Evolutionary conservation across 192 early-diverging fungal genomes (phyloP).

Genomic region (Coemansia umbellata): DNA sequence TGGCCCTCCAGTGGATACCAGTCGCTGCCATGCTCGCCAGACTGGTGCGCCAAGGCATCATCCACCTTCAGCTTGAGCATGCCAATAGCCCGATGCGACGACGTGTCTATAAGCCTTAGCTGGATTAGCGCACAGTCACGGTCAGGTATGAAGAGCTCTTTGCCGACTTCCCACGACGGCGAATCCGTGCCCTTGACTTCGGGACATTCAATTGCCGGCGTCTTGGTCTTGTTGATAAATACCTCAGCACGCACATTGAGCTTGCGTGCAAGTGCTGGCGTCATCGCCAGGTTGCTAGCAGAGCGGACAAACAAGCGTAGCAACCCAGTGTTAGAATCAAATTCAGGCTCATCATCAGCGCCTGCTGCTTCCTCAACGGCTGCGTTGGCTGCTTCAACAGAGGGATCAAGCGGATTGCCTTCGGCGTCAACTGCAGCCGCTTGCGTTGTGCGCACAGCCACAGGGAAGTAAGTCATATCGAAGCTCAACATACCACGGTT

Average conservation of each 20-base stretch:
- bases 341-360: conserved; percentile 42
- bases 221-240: conserved; percentile 56
- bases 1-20: conserved; percentile 62
- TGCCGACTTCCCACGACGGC: conserved; percentile 74
- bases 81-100: conserved; percentile 27
- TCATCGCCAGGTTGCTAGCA: conserved; percentile 60
- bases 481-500: conserved; percentile 46
- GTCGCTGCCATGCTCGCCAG: conserved; percentile 51
- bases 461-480: conserved; percentile 45
- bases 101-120: conserved; percentile 59
- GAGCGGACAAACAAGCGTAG: conserved; percentile 64
- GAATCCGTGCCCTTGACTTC: conserved; percentile 68
- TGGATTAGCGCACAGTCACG: conserved; percentile 55
- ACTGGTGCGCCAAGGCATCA: conserved; percentile 44
- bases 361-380: conserved; percentile 44
- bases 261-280: conserved; percentile 43
- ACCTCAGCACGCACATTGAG: conserved; percentile 57
- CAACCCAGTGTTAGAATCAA: conserved; percentile 67
- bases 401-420: conserved; percentile 40
- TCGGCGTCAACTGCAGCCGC: conserved; percentile 36
- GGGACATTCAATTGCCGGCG: conserved; percentile 55
- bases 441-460: conserved; percentile 35
- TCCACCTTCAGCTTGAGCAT: conserved; percentile 37
- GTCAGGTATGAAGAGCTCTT: conserved; percentile 72
- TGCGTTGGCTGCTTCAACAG: conserved; percentile 24